Conservation (phyloP, 495 filamentous ascomycete species). For the Xylaria venustula region DNA sequence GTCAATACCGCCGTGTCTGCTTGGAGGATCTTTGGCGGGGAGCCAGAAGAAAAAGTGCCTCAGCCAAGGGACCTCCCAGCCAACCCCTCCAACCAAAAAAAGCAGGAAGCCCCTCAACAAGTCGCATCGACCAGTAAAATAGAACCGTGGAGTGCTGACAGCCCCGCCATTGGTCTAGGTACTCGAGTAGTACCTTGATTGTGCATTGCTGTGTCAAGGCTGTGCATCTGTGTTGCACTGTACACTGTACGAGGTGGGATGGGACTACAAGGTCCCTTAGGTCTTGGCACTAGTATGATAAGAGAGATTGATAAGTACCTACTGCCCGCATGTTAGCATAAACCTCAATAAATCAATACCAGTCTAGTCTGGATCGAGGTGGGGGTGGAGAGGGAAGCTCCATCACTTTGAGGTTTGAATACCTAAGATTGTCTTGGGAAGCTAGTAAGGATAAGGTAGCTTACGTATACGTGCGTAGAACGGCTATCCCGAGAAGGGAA, state of each 20-base stretch:
- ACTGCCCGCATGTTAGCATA: too few relatives aligned
- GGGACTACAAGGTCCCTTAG: neutral
- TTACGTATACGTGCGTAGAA: too few relatives aligned
- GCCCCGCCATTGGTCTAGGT: constrained; percentile 11
- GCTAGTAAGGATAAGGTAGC: too few relatives aligned
- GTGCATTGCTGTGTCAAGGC: too few relatives aligned
- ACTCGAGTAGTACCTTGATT: neutral
- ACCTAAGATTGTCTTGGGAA: too few relatives aligned
- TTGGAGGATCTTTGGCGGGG: neutral
- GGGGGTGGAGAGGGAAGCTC: too few relatives aligned
- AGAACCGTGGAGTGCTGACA: constrained; percentile 6
- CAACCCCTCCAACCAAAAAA: neutral
- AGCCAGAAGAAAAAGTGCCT: constrained; percentile 16
- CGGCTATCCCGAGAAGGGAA: neutral
- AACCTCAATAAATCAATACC: too few relatives aligned
- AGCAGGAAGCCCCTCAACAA: neutral
- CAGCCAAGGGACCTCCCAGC: neutral
- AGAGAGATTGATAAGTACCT: neutral
- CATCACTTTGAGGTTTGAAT: too few relatives aligned
- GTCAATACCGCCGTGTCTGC: too few relatives aligned
- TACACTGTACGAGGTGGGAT: too few relatives aligned
- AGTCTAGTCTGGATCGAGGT: too few relatives aligned
- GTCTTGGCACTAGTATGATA: neutral
- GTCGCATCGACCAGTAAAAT: constrained; percentile 6
- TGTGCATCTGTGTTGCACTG: too few relatives aligned